Conservation (phyloP, 257 asterid species). For the Solanum clarkiae region DNA sequence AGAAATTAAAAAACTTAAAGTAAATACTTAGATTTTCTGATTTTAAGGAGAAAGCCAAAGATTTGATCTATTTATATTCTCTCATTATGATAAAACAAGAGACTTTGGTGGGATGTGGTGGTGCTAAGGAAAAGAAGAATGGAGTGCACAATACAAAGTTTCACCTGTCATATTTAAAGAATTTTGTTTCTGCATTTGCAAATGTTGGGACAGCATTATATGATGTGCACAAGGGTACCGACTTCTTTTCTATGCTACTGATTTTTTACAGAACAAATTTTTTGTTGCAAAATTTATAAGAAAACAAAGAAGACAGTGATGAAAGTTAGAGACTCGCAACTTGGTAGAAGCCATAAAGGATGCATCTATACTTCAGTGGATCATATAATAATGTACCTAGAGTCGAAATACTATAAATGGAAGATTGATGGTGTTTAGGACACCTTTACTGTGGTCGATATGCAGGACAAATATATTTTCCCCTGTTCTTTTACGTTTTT, state of each 20-base stretch:
- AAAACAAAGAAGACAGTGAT: background rate
- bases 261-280: background rate
- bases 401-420: background rate
- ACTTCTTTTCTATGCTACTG: background rate
- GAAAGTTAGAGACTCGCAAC: background rate
- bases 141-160: background rate
- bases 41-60: background rate
- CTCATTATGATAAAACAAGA: background rate
- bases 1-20: background rate
- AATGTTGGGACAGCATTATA: background rate
- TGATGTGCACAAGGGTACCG: background rate
- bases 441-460: background rate
- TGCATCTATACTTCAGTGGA: background rate
- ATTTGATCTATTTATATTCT: background rate
- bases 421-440: background rate
- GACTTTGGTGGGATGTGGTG: background rate
- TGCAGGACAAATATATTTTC: background rate
- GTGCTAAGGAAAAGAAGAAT: background rate
- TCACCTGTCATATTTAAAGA: background rate
- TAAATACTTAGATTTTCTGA: background rate
- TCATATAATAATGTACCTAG: background rate
- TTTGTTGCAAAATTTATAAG: background rate
- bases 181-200: background rate
- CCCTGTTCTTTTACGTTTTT: background rate
- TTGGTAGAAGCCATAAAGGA: background rate